These are phyloP conservation scores for Leccinum laetum DNA, from an alignment of 1,284 basidiomycete genomes.

Conservation along the genomic window DNA sequence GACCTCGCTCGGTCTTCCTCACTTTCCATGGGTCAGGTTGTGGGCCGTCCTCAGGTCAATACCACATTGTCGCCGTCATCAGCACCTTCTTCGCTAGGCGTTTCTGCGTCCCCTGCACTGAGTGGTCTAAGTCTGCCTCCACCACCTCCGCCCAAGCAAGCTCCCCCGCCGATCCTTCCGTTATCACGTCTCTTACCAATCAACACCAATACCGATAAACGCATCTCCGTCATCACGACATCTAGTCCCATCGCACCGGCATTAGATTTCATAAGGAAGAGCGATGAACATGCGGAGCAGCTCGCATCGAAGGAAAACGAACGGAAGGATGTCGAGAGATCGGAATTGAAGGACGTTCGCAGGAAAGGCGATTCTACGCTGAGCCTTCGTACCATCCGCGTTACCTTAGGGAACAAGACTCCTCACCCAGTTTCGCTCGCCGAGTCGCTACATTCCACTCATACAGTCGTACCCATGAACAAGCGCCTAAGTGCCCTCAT, in stretches of 20 bases:
- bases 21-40: slow-evolving; percentile 41
- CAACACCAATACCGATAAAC: slow-evolving; percentile 30
- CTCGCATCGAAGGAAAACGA: slow-evolving; percentile 27
- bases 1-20: slow-evolving; percentile 19
- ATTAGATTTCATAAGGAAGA: slow-evolving; percentile 33
- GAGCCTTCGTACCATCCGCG: slow-evolving; percentile 68
- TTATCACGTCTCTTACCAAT: slow-evolving; percentile 22
- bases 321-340: slow-evolving; percentile 42
- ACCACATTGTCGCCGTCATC: slow-evolving; percentile 29
- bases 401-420: slow-evolving; percentile 47
- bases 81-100: slow-evolving; percentile 24
- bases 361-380: slow-evolving; percentile 76
- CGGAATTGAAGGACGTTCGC: slow-evolving; percentile 61
- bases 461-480: slow-evolving; percentile 62
- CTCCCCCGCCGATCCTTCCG: slow-evolving; percentile 9
- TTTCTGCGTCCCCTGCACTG: slow-evolving; percentile 28
- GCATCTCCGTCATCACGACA: slow-evolving; percentile 30
- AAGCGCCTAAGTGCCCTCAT: slow-evolving; percentile 68
- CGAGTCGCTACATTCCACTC: slow-evolving; percentile 68
- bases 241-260: slow-evolving; percentile 36
- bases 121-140: slow-evolving; percentile 26
- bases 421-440: slow-evolving; percentile 75
- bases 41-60: slow-evolving; percentile 35
- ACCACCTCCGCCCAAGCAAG: slow-evolving; percentile 38
- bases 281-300: slow-evolving; percentile 28